Evolutionary conservation across 2,329 filamentous ascomycete genomes (phyloP).

Genomic region (Neofusicoccum ribis): DNA sequence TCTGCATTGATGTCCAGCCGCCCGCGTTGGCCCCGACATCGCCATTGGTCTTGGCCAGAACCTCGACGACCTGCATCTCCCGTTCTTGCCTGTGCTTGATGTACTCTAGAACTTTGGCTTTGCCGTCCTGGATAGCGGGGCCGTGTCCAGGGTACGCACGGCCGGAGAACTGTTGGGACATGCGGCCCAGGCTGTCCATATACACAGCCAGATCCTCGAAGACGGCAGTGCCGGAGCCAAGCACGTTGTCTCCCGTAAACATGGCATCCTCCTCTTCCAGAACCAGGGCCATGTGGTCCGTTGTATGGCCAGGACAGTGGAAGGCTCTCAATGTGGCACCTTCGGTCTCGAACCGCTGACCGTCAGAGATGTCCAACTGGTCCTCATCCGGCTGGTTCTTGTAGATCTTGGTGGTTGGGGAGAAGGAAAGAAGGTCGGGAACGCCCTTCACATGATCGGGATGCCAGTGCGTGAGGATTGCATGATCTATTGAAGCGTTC

Average conservation of each 20-base stretch:
- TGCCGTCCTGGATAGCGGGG: conserved; percentile 71
- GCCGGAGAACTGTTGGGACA: conserved; percentile 66
- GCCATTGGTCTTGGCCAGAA: conserved; percentile 27
- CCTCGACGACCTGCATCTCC: conserved; percentile 54
- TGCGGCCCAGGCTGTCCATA: conserved; percentile 66
- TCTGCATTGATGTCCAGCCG: conserved; percentile 70
- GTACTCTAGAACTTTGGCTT: conserved; percentile 74
- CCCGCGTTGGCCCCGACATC: conserved; percentile 18
- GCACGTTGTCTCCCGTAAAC: conserved; percentile 86
- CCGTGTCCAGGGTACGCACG: conserved; percentile 88
- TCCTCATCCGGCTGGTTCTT: conserved; percentile 56
- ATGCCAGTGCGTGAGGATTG: conserved; percentile 91
- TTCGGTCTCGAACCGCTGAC: conserved; percentile 56
- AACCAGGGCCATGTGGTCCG: conserved; percentile 78
- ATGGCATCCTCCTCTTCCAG: conserved; percentile 77
- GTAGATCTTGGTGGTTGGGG: conserved; percentile 63
- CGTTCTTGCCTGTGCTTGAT: conserved; percentile 59
- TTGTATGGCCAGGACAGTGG: conserved; percentile 73
- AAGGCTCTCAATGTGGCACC: conserved; percentile 68
- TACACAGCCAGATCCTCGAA: conserved; percentile 77
- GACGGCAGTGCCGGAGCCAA: conserved; percentile 83
- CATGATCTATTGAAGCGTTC: conserved; percentile 65
- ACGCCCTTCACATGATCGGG: conserved; percentile 81
- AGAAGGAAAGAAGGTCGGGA: conserved; percentile 63
- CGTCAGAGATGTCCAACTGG: conserved; percentile 58